Evolutionary conservation across 345 rosid species (phyloP).

Genomic region (Citrus mangshanensis): DNA sequence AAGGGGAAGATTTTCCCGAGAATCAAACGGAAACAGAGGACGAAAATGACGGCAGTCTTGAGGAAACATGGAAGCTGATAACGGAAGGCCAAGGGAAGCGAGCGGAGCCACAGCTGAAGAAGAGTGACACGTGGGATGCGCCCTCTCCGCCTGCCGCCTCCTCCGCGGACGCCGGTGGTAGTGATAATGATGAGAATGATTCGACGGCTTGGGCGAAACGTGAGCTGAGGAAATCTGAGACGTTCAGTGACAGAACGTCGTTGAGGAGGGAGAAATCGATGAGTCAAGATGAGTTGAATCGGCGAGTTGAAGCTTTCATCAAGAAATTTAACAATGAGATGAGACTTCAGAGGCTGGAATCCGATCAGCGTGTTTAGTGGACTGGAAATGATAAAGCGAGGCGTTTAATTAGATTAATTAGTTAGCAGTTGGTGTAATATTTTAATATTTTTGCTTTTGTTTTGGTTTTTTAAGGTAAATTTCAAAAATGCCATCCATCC

Average conservation of each 20-base stretch:
- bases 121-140: slow-evolving; percentile 43
- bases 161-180: not conserved
- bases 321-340: slow-evolving; percentile 35
- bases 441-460: not conserved
- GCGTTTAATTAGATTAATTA: not conserved
- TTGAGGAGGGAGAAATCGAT: slow-evolving; percentile 34
- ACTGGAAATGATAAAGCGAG: slow-evolving; percentile 22
- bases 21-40: slow-evolving; percentile 11
- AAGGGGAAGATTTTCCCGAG: not conserved
- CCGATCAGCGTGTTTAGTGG: slow-evolving; percentile 27
- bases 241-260: slow-evolving; percentile 29
- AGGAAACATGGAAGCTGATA: slow-evolving; percentile 45
- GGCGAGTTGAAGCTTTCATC: slow-evolving; percentile 45
- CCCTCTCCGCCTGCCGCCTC: slow-evolving; percentile 13
- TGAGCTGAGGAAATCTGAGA: slow-evolving; percentile 35
- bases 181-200: not conserved
- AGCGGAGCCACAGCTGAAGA: slow-evolving; percentile 21
- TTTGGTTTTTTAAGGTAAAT: not conserved
- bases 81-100: slow-evolving; percentile 32
- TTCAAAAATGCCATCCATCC: not conserved
- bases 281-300: slow-evolving; percentile 45
- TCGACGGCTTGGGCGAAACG: slow-evolving; percentile 19
- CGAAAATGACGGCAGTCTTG: slow-evolving; percentile 27
- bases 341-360: slow-evolving; percentile 44
- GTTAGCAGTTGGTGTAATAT: not conserved